Evolutionary conservation across 768 basidiomycete species (phyloP).

Genomic region (Pulveroboletus ravenelii): DNA sequence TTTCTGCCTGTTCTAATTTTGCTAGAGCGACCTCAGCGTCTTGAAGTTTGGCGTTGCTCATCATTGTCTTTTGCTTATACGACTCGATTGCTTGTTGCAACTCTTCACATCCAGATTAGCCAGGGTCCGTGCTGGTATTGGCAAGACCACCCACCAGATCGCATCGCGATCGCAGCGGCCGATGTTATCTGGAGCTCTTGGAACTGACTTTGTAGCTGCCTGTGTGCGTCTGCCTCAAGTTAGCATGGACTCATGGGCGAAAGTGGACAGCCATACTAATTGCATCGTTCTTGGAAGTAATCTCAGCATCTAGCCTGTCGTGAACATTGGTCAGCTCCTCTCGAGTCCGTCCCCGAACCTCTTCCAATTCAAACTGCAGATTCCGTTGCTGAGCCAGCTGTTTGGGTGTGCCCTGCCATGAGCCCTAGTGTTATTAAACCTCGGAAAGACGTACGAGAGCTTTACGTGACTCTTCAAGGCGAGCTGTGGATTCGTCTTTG

Average conservation of each 20-base stretch:
- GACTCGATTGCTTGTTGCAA: slow-evolving; percentile 59
- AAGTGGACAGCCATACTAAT: slow-evolving; percentile 39
- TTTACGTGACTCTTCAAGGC: slow-evolving; percentile 66
- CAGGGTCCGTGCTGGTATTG: background rate
- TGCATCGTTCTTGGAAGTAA: slow-evolving; percentile 52
- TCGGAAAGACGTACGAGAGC: slow-evolving; percentile 47
- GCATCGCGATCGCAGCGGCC: slow-evolving; percentile 54
- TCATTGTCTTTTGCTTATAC: slow-evolving; percentile 59
- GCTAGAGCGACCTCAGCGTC: slow-evolving; percentile 64
- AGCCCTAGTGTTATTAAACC: background rate
- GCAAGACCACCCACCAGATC: slow-evolving; percentile 42
- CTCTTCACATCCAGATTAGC: slow-evolving; percentile 35
- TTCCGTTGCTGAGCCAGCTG: slow-evolving; percentile 66
- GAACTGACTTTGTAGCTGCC: slow-evolving; percentile 52
- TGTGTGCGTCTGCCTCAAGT: slow-evolving; percentile 45
- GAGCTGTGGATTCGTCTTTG: slow-evolving; percentile 26
- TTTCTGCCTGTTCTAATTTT: slow-evolving; percentile 60
- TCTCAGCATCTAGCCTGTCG: slow-evolving; percentile 51
- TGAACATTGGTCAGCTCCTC: slow-evolving; percentile 55
- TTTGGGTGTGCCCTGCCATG: background rate
- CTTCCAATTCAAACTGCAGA: slow-evolving; percentile 60
- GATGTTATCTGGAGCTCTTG: slow-evolving; percentile 62
- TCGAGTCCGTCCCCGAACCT: slow-evolving; percentile 55
- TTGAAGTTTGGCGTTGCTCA: slow-evolving; percentile 57
- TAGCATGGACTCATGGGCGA: background rate